Evolutionary conservation across 805 yeast species (phyloP).

Genomic region (Candida sonorensis): DNA sequence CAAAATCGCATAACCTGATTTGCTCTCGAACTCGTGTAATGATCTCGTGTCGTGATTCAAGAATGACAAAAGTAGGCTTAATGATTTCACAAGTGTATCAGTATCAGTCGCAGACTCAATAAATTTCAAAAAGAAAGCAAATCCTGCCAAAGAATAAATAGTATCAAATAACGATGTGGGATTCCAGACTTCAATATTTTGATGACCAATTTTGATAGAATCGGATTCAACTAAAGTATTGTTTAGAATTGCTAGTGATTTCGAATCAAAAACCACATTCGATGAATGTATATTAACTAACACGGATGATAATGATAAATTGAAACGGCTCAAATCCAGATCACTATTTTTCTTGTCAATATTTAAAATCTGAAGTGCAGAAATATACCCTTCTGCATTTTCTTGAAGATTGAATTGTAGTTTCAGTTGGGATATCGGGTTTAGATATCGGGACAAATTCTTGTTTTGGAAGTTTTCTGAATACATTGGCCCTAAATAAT

Average conservation of each 20-base stretch:
- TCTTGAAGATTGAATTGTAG: constrained; percentile 21
- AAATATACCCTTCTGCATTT: constrained; percentile 4
- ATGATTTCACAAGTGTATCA: constrained; percentile 25
- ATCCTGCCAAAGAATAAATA: constrained; percentile 45
- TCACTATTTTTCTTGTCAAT: too few relatives aligned
- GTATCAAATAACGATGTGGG: constrained; percentile 9
- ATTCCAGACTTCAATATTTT: constrained; percentile 8
- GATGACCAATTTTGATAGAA: background rate
- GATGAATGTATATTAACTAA: constrained; percentile 17
- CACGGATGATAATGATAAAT: constrained; percentile 2
- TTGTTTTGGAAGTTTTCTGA: constrained; percentile 36
- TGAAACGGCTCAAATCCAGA: too few relatives aligned
- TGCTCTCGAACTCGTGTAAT: constrained; percentile 50
- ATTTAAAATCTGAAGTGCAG: too few relatives aligned
- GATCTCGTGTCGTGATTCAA: constrained; percentile 44
- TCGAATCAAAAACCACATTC: constrained; percentile 2
- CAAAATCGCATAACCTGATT: constrained; percentile 54
- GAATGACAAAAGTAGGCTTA: constrained; percentile 36
- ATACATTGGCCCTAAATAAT: constrained; percentile 44
- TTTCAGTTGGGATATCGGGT: constrained; percentile 23
- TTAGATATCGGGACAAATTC: constrained; percentile 34
- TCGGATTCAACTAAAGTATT: background rate
- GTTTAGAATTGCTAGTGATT: background rate
- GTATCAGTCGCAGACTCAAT: constrained; percentile 38
- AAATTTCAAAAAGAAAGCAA: constrained; percentile 37